A percentile compares a stretch with the other conserved stretches of the same genome.
These are phyloP conservation scores for Lecanicillium sp. DNA, from an alignment of 2,329 filamentous ascomycete genomes.

Conservation along the genomic window DNA sequence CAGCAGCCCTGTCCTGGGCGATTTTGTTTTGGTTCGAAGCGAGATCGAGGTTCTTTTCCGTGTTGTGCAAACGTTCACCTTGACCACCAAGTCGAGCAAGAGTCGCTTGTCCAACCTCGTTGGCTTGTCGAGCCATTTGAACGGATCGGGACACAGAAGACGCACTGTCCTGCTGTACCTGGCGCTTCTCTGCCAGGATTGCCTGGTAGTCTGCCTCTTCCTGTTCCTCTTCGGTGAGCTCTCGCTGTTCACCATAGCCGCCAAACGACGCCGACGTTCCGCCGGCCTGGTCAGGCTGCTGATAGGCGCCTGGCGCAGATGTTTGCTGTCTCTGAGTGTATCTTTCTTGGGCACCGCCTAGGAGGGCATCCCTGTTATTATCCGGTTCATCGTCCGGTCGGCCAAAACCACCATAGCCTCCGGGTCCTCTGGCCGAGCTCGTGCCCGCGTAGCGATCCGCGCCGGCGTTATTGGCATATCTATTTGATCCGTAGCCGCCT, in stretches of 20 bases:
- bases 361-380: slow-evolving; percentile 54
- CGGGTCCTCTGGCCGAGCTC: slow-evolving; percentile 34
- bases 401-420: slow-evolving; percentile 55
- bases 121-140: slow-evolving; percentile 34
- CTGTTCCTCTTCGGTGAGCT: slow-evolving; percentile 74
- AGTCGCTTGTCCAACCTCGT: slow-evolving; percentile 57
- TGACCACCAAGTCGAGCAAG: slow-evolving; percentile 68
- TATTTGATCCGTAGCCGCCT: slow-evolving; percentile 43
- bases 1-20: slow-evolving; percentile 71
- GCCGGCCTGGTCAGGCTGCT: slow-evolving; percentile 7
- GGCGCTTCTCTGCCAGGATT: slow-evolving; percentile 42
- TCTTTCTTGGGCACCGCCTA: slow-evolving; percentile 46
- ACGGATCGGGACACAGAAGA: slow-evolving; percentile 29
- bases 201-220: slow-evolving; percentile 65
- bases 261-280: slow-evolving; percentile 27
- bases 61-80: slow-evolving; percentile 73
- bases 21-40: slow-evolving; percentile 67
- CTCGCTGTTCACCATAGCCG: slow-evolving; percentile 59
- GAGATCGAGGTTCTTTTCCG: slow-evolving; percentile 74
- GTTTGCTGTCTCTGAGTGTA: slow-evolving; percentile 30
- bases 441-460: slow-evolving; percentile 19
- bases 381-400: slow-evolving; percentile 36
- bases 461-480: slow-evolving; percentile 35
- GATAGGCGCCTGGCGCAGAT: slow-evolving; percentile 12
- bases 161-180: slow-evolving; percentile 70